These are phyloP conservation scores for Areca catechu DNA, from an alignment of 176 grass and related monocot genomes.

Conservation along the genomic window DNA sequence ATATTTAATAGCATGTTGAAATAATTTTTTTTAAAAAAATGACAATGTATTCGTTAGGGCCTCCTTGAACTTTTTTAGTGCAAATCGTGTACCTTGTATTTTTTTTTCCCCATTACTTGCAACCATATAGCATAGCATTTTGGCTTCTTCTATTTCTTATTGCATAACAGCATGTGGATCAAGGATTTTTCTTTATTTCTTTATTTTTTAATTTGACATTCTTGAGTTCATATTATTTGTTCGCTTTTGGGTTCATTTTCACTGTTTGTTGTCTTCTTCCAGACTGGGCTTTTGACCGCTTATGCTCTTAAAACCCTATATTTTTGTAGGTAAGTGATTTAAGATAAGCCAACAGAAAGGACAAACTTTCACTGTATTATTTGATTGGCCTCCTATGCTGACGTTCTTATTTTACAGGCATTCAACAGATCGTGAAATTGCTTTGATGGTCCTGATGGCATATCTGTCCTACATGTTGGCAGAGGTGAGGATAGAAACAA, in stretches of 20 bases:
- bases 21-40: too few relatives aligned
- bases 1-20: too few relatives aligned
- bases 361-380: neutral
- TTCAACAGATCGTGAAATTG: slow-evolving; percentile 84
- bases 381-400: slow-evolving; percentile 1
- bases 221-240: too few relatives aligned
- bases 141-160: too few relatives aligned
- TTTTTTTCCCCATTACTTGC: too few relatives aligned
- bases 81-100: too few relatives aligned
- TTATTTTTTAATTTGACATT: too few relatives aligned
- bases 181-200: too few relatives aligned
- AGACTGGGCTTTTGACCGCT: slow-evolving; percentile 80
- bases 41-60: too few relatives aligned
- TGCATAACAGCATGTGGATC: too few relatives aligned
- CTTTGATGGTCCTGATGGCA: slow-evolving; percentile 84
- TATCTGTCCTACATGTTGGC: slow-evolving; percentile 92
- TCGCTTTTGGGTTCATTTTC: neutral
- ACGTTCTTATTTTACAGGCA: slow-evolving; percentile 43
- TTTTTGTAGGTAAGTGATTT: slow-evolving; percentile 70
- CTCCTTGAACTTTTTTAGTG: too few relatives aligned
- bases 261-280: slow-evolving; percentile 7
- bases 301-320: slow-evolving; percentile 80
- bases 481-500: slow-evolving; percentile 37
- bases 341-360: neutral
- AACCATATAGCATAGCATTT: too few relatives aligned